Percentiles rank a stretch among this genome's conserved stretches.
These are phyloP conservation scores for Hebeloma cylindrosporum DNA, from an alignment of 768 basidiomycete species.

Conservation along the genomic window DNA sequence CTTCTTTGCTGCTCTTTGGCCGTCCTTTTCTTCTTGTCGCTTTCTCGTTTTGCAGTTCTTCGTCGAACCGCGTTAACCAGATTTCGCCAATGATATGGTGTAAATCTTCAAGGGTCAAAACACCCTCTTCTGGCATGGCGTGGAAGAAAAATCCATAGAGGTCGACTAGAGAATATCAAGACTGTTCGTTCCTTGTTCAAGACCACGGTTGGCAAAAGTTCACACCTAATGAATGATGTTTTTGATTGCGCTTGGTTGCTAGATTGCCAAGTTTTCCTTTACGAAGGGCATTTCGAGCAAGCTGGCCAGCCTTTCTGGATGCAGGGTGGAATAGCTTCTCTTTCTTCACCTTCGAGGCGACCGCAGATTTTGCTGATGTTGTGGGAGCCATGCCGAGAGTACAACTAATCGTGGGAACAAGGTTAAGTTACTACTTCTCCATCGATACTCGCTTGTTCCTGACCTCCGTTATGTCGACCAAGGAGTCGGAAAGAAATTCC, in stretches of 20 bases:
- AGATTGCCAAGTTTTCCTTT: constrained; percentile 65
- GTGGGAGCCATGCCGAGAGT: constrained; percentile 38
- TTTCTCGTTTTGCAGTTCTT: constrained; percentile 60
- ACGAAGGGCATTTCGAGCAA: constrained; percentile 64
- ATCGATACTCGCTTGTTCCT: too few relatives aligned
- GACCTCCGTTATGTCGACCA: constrained; percentile 38
- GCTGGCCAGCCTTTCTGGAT: constrained; percentile 80
- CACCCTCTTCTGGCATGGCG: constrained; percentile 59
- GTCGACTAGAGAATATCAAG: constrained; percentile 47
- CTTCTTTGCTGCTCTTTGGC: constrained; percentile 69
- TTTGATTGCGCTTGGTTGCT: constrained; percentile 55
- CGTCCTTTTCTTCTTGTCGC: constrained; percentile 67
- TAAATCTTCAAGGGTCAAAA: constrained; percentile 61
- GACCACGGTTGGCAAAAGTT: constrained; percentile 4
- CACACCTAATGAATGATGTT: constrained; percentile 55
- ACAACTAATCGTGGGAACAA: constrained; percentile 27
- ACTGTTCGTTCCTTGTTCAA: constrained; percentile 13
- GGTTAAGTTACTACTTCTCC: neutral
- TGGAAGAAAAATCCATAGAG: constrained; percentile 77
- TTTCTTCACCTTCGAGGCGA: constrained; percentile 44
- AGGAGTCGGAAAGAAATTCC: constrained; percentile 57
- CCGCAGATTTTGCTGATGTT: constrained; percentile 33
- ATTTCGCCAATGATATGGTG: constrained; percentile 63
- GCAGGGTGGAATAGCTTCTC: constrained; percentile 83
- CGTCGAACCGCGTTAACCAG: constrained; percentile 75